Percentiles rank a stretch among this genome's conserved stretches.
phyloP scores from a whole-genome alignment of 148 eudicot species.

The Rhododendron mucronatum region DNA sequence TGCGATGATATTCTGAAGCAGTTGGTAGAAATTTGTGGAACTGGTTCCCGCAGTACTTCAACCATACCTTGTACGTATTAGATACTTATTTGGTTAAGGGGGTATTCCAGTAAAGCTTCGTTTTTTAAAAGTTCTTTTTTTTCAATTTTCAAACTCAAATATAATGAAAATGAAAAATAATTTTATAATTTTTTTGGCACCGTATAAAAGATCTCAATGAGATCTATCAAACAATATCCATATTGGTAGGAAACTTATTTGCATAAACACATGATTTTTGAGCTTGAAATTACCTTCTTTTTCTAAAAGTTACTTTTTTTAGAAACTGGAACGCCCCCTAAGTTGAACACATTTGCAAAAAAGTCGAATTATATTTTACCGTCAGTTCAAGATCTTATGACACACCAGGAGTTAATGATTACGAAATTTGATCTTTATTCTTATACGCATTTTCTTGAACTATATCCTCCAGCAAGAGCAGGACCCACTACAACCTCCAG shows the following conservation, averaged over 20 bases:
- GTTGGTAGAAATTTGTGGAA: constrained; percentile 82
- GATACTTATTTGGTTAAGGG: neutral
- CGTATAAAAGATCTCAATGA: too few species aligned
- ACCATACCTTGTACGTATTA: constrained; percentile 44
- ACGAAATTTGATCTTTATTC: neutral
- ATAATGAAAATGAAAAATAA: too few species aligned
- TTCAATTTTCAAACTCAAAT: too few species aligned
- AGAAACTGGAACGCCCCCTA: too few species aligned
- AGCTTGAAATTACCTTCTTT: too few species aligned
- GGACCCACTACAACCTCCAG: constrained; percentile 41
- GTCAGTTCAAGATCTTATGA: neutral
- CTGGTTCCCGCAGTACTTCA: constrained; percentile 69
- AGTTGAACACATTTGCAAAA: neutral
- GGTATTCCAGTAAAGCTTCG: too few species aligned
- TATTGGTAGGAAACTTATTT: too few species aligned
- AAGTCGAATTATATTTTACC: neutral
- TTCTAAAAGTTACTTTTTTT: too few species aligned
- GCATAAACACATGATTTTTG: too few species aligned
- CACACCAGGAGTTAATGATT: neutral
- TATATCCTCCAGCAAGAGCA: constrained; percentile 42
- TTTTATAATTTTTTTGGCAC: too few species aligned
- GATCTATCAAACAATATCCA: too few species aligned
- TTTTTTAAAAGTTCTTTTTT: too few species aligned
- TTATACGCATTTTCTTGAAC: neutral
- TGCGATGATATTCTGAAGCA: constrained; percentile 78